Evolutionary conservation across 1,139 yeast species (phyloP).

Genomic region (Sugiyamaella xylanicola): DNA sequence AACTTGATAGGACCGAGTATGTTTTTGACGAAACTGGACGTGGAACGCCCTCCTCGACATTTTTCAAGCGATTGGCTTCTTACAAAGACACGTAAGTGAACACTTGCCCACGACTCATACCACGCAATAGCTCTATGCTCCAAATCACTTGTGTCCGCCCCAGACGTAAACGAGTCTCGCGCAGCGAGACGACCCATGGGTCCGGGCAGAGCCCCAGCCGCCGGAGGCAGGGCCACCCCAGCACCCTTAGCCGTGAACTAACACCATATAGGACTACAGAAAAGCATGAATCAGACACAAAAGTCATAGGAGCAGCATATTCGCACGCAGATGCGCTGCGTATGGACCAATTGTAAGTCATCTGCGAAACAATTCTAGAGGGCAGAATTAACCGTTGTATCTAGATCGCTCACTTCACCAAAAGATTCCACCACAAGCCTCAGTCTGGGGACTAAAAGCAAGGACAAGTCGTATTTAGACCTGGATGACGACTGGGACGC

Average conservation of each 20-base stretch:
- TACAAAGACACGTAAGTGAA: slow-evolving; percentile 22
- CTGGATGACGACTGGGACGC: slow-evolving; percentile 95
- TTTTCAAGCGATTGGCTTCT: slow-evolving; percentile 54
- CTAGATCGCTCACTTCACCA: slow-evolving; percentile 8
- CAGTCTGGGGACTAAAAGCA: not conserved
- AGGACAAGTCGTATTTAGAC: slow-evolving; percentile 47
- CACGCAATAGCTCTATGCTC: too few species aligned
- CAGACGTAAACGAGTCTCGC: not conserved
- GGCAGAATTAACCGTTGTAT: not conserved
- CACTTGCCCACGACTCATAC: not conserved
- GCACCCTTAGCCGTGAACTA: too few species aligned
- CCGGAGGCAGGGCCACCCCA: not conserved
- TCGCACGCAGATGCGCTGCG: slow-evolving; percentile 44
- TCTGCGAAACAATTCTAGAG: not conserved
- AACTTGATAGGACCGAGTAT: slow-evolving; percentile 55
- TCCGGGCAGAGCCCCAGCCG: not conserved
- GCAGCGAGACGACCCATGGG: not conserved
- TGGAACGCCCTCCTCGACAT: slow-evolving; percentile 63
- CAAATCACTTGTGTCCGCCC: not conserved
- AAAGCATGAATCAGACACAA: slow-evolving; percentile 24
- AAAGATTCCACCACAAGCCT: slow-evolving; percentile 7
- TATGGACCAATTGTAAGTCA: slow-evolving; percentile 26
- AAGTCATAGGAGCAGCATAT: slow-evolving; percentile 48
- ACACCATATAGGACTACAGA: slow-evolving; percentile 6
- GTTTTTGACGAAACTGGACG: slow-evolving; percentile 67